A percentile compares a stretch with the other conserved stretches of the same genome.
phyloP scores from a whole-genome alignment of 805 yeast species.

The Suhomyces emberorum region DNA sequence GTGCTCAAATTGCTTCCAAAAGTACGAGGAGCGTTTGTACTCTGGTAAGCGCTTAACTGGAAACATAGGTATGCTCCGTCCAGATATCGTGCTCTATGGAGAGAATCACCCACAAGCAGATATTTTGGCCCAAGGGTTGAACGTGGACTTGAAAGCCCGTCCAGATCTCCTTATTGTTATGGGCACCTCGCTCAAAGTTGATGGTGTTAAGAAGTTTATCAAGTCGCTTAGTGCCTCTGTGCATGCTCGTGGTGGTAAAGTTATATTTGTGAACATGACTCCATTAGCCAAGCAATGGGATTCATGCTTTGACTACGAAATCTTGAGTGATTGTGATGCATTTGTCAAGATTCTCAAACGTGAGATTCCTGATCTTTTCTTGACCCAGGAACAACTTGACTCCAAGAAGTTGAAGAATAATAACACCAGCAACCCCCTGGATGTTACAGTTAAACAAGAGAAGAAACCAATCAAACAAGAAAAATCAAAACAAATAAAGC shows the following conservation, averaged over 20 bases:
- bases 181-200: slow-evolving; percentile 91
- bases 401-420: slow-evolving; percentile 33
- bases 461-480: slow-evolving; percentile 4
- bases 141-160: slow-evolving; percentile 56
- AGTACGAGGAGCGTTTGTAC: slow-evolving; percentile 52
- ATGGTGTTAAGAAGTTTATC: slow-evolving; percentile 82
- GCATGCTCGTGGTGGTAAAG: slow-evolving; percentile 77
- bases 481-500: slow-evolving; percentile 8
- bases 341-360: slow-evolving; percentile 60
- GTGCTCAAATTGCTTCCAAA: slow-evolving; percentile 65
- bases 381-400: slow-evolving; percentile 50
- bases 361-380: slow-evolving; percentile 61
- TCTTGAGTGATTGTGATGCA: slow-evolving; percentile 75
- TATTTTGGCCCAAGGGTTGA: slow-evolving; percentile 65
- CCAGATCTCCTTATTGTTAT: slow-evolving; percentile 84
- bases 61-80: slow-evolving; percentile 72
- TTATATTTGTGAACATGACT: slow-evolving; percentile 72
- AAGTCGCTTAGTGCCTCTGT: slow-evolving; percentile 63
- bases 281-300: slow-evolving; percentile 65
- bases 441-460: neutral
- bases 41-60: slow-evolving; percentile 75
- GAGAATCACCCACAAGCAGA: slow-evolving; percentile 91
- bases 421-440: slow-evolving; percentile 5
- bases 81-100: slow-evolving; percentile 88
- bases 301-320: slow-evolving; percentile 71